Percentiles rank a stretch among this genome's conserved stretches.
These are phyloP conservation scores for Polyporus arcularius DNA, from an alignment of 768 basidiomycete genomes.

Conservation along the genomic window DNA sequence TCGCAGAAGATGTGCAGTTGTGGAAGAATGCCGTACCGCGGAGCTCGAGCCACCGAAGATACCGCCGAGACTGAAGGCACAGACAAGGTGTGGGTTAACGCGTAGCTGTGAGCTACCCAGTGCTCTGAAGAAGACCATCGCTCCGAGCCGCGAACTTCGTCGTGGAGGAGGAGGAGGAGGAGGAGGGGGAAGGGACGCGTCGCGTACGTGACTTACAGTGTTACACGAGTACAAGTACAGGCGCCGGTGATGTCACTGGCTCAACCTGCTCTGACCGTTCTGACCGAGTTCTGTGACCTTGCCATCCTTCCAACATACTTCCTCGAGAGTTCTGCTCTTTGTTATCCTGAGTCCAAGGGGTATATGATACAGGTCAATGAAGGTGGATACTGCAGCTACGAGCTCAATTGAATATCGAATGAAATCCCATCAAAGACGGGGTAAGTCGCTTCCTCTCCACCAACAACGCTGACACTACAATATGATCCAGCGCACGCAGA, in stretches of 20 bases:
- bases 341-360: no score
- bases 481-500: conserved; percentile 34
- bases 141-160: no score
- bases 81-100: conserved; percentile 5
- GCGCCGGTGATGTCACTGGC: background rate
- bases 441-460: conserved; percentile 35
- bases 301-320: background rate
- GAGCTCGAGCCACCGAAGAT: background rate
- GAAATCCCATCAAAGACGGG: conserved; percentile 14
- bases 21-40: background rate
- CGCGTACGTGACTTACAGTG: no score
- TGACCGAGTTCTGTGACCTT: background rate
- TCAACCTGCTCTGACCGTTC: background rate
- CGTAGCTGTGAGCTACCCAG: background rate
- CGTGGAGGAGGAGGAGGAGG: background rate
- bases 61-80: conserved; percentile 13
- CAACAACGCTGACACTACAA: conserved; percentile 35
- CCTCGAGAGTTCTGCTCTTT: no score
- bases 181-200: background rate
- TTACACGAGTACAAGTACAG: background rate
- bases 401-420: conserved; percentile 15
- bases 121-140: background rate
- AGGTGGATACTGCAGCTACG: background rate
- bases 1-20: conserved; percentile 37
- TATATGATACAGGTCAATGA: background rate